Evolutionary conservation across 177 flowering plant species (phyloP).

Genomic region (Vitis hybrid): DNA sequence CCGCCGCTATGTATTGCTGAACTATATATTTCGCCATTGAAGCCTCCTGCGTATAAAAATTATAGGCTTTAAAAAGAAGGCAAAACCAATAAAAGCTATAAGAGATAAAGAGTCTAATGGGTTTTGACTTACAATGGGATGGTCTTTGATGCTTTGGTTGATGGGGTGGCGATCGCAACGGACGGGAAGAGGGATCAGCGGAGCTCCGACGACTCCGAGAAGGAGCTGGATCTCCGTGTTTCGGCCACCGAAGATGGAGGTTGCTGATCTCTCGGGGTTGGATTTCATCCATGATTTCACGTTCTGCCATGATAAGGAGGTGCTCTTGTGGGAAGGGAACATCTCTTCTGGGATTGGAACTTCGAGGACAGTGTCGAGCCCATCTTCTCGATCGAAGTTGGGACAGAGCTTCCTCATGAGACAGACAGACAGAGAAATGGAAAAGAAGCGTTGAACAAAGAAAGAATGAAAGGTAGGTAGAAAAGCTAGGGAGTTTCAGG

Average conservation of each 20-base stretch:
- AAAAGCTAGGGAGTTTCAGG: background rate
- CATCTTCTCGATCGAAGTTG: slow-evolving; percentile 71
- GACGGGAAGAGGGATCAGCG: slow-evolving; percentile 73
- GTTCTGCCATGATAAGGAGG: slow-evolving; percentile 41
- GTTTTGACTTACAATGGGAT: slow-evolving; percentile 59
- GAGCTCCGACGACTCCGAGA: slow-evolving; percentile 86
- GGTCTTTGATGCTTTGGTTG: slow-evolving; percentile 50
- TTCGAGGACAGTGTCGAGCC: slow-evolving; percentile 83
- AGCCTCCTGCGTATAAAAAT: slow-evolving; percentile 46
- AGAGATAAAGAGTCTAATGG: background rate
- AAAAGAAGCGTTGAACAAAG: background rate
- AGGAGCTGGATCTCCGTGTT: slow-evolving; percentile 72
- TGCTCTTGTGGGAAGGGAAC: slow-evolving; percentile 30
- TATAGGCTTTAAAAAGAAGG: no score
- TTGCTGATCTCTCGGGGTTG: slow-evolving; percentile 24
- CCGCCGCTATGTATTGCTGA: slow-evolving; percentile 83
- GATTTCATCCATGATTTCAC: slow-evolving; percentile 65
- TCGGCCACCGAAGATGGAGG: slow-evolving; percentile 25
- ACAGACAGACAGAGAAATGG: background rate
- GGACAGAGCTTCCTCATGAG: slow-evolving; percentile 87
- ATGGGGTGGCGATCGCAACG: slow-evolving; percentile 25
- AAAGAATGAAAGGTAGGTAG: slow-evolving; percentile 5
- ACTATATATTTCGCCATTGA: slow-evolving; percentile 91
- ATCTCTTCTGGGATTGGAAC: slow-evolving; percentile 91
- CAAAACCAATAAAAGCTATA: no score